phyloP scores from a whole-genome alignment of 106 monocot species.

The Platanthera zijinensis region DNA sequence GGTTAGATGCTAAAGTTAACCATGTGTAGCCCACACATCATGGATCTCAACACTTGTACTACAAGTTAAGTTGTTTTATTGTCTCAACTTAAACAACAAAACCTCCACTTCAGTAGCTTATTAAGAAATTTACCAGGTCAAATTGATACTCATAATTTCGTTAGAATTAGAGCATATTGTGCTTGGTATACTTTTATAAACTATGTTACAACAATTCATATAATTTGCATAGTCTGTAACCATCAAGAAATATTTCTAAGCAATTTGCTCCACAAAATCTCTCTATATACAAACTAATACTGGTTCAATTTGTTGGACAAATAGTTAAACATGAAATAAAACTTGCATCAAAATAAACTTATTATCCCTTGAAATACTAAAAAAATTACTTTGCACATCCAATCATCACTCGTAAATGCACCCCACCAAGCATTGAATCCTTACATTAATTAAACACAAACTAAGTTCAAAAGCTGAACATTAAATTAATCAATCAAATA shows the following conservation, averaged over 20 bases:
- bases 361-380: neutral
- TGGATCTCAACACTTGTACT: neutral
- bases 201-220: neutral
- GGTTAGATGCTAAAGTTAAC: too few relatives aligned
- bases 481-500: neutral
- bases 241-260: neutral
- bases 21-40: neutral
- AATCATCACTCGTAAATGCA: neutral
- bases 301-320: neutral
- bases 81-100: neutral
- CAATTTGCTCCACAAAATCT: neutral
- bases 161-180: neutral
- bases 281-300: neutral
- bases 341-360: neutral
- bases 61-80: neutral
- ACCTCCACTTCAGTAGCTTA: neutral
- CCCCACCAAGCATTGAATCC: neutral
- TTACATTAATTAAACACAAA: neutral
- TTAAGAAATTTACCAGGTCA: neutral
- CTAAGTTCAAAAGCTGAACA: neutral
- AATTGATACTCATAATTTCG: neutral
- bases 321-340: neutral
- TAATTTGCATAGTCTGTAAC: neutral
- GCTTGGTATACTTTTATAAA: neutral
- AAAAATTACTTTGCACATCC: neutral